Conservation (phyloP, 2,329 filamentous ascomycete genomes). For the Claviceps sp. region DNA sequence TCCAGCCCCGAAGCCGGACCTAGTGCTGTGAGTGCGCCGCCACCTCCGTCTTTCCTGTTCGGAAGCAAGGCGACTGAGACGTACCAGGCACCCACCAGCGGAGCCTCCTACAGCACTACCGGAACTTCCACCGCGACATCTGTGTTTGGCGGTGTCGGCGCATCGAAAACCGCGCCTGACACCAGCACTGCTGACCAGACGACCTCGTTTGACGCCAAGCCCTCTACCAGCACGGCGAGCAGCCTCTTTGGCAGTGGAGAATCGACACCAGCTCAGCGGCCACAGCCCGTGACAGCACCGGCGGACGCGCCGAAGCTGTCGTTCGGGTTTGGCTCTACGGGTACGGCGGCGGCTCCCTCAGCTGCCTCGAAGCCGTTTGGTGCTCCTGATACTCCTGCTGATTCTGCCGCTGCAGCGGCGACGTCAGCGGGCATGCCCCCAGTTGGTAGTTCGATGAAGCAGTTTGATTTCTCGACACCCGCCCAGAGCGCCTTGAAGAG, state of each 20-base stretch:
- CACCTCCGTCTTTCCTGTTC: constrained; percentile 20
- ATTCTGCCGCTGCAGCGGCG: neutral
- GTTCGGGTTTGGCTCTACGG: constrained; percentile 21
- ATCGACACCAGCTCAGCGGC: constrained; percentile 11
- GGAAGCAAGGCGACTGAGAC: constrained; percentile 18
- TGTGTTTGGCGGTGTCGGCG: constrained; percentile 6
- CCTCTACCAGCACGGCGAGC: constrained; percentile 6
- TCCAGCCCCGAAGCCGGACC: constrained; percentile 14
- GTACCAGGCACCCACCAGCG: constrained; percentile 12
- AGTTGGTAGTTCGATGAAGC: constrained; percentile 32
- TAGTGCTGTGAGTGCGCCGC: constrained; percentile 19
- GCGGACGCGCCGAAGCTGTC: constrained; percentile 13
- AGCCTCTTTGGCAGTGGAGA: constrained; percentile 4
- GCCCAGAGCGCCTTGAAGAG: too few relatives aligned
- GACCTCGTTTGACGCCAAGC: constrained; percentile 14
- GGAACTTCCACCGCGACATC: neutral
- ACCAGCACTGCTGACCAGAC: neutral
- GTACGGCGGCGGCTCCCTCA: constrained; percentile 17
- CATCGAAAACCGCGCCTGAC: constrained; percentile 6
- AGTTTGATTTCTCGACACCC: constrained; percentile 21
- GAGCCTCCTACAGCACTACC: constrained; percentile 6
- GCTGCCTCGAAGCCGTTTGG: constrained; percentile 24
- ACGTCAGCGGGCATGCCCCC: constrained; percentile 14
- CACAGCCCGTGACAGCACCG: constrained; percentile 5
- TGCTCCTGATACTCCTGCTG: constrained; percentile 20